Conservation (phyloP, 2,329 filamentous ascomycete genomes). For the Aciculosporium take region DNA sequence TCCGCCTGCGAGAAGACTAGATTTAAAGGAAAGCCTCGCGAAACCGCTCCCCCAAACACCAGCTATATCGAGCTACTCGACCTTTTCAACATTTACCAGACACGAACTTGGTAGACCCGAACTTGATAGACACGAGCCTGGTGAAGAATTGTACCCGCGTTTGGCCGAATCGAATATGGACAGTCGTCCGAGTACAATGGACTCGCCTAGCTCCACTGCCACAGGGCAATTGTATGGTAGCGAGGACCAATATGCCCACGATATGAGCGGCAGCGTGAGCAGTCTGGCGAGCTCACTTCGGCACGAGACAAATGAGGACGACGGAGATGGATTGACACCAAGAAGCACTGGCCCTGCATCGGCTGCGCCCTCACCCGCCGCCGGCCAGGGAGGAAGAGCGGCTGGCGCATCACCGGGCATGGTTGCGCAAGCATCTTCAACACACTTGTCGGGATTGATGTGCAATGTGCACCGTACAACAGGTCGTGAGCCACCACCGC, state of each 20-base stretch:
- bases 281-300: conserved; percentile 27
- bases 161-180: conserved; percentile 19
- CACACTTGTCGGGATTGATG: conserved; percentile 52
- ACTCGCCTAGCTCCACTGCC: conserved; percentile 24
- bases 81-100: conserved; percentile 16
- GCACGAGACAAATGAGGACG: conserved; percentile 32
- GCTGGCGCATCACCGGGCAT: conserved; percentile 21
- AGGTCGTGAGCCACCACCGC: conserved; percentile 74
- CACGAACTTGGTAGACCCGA: background rate
- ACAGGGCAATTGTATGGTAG: conserved; percentile 23
- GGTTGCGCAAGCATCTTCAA: conserved; percentile 32
- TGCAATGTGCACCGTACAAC: conserved; percentile 73
- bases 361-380: conserved; percentile 41
- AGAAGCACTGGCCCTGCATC: conserved; percentile 40
- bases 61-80: conserved; percentile 12
- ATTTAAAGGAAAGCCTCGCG: conserved; percentile 40
- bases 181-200: conserved; percentile 34
- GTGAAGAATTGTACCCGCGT: conserved; percentile 4
- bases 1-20: conserved; percentile 40
- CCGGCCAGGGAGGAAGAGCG: conserved; percentile 20
- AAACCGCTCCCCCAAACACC: conserved; percentile 43
- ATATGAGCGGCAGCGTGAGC: conserved; percentile 33
- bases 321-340: conserved; percentile 32
- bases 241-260: conserved; percentile 18
- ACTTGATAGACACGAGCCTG: conserved; percentile 14